Evolutionary conservation across 2,329 filamentous ascomycete species (phyloP), one percentile per base, ranked within the genome.

Genomic region (Aureobasidium sp.): DNA sequence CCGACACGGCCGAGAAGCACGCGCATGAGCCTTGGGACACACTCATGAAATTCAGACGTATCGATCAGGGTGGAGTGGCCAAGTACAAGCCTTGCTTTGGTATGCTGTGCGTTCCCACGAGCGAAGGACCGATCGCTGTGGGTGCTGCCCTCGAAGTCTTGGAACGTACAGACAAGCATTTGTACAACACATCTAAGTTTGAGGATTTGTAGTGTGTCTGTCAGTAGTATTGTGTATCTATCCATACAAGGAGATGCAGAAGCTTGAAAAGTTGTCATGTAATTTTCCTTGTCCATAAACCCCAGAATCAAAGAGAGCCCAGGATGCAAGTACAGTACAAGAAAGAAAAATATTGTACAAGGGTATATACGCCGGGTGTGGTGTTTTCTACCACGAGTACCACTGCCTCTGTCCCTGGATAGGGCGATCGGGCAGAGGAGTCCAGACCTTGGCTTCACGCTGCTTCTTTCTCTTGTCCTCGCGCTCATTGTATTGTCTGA

Each of bases 371-470:
- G 44, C 17, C 22, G 17, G 2, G n/a, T 27, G 27, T 37, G 55
- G 55, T 29, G 22, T 22, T 8, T 8, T 61, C 66, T 87, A 97
- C 93, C 93, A 99, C 64, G 89, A 85, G 76, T 95, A 95, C 75
- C 94, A 95, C 72, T 91, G 93, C 68, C 89, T 84, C 79, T 97
- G 92, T 39, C 87, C 87, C 65, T 87, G 87, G 61, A 99, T 82
- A 7, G 88, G 89, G 65, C 92, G 85, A 74, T 97, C 90, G 8
- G 93, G 93, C 59, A 97, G 78, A 69, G 92, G 90, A 14, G 89
- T 84, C 93, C 93, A 97, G 17, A 93, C 85, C 66, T 90, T 89
- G 64, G 86, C 83, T 69, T 92, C 84, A 67, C 89, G 88, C 66
- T 86, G 84, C 70, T 86, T 86, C 61, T 83, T 81, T 73, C 88